These are phyloP conservation scores for Cladosporium sp. DNA, from an alignment of 2,329 filamentous ascomycete species.

Conservation along the genomic window DNA sequence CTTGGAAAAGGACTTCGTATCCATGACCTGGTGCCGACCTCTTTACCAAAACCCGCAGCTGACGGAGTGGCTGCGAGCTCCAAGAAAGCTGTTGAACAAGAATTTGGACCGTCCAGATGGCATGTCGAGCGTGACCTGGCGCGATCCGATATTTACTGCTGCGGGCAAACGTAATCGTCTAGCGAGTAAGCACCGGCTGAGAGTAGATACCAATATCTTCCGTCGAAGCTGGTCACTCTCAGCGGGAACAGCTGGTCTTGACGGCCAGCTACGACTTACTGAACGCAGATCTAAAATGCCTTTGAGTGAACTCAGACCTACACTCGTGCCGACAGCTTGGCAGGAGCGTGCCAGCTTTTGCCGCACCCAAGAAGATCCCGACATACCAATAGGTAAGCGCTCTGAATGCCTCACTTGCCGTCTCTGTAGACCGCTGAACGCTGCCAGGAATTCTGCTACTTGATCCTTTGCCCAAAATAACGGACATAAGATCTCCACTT, in stretches of 20 bases:
- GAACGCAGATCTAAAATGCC: background rate
- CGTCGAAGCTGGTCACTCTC: slow-evolving; percentile 18
- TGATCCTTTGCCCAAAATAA: slow-evolving; percentile 25
- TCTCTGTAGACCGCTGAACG: background rate
- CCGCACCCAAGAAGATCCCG: background rate
- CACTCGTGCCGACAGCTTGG: slow-evolving; percentile 21
- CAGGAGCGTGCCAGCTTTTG: slow-evolving; percentile 24
- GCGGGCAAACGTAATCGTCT: background rate
- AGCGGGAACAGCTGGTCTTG: background rate
- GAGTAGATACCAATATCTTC: slow-evolving; percentile 19
- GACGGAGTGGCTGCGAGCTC: slow-evolving; percentile 9
- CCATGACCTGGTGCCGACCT: slow-evolving; percentile 31
- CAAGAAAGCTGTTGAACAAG: background rate
- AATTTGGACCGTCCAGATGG: no score
- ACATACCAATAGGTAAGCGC: slow-evolving; percentile 17
- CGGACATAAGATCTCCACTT: slow-evolving; percentile 7
- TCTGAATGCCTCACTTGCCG: background rate
- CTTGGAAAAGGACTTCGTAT: slow-evolving; percentile 29
- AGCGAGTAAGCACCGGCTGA: slow-evolving; percentile 5
- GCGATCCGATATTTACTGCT: background rate
- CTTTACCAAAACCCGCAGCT: slow-evolving; percentile 14
- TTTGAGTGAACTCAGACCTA: background rate
- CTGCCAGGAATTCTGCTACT: slow-evolving; percentile 23
- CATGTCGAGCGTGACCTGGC: background rate
- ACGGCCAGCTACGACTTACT: background rate